Evolutionary conservation across 345 rosid genomes (phyloP).

Genomic region (Citrus mangshanensis): DNA sequence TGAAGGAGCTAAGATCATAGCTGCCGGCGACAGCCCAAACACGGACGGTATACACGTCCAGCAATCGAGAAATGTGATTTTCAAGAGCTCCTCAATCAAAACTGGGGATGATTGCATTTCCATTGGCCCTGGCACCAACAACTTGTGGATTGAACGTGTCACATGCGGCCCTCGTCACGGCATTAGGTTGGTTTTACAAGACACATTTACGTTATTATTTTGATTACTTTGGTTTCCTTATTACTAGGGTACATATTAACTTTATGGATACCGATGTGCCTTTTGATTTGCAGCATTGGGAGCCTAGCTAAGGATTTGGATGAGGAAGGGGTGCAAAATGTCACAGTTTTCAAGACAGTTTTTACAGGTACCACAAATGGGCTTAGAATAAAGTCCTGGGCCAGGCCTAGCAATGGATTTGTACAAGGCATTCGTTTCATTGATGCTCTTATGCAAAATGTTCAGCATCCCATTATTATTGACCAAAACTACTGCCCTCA

Average conservation of each 20-base stretch:
- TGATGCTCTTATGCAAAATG: slow-evolving; percentile 40
- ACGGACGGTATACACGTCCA: slow-evolving; percentile 33
- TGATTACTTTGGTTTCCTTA: too few species aligned
- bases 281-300: slow-evolving; percentile 46
- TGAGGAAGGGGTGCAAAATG: slow-evolving; percentile 54
- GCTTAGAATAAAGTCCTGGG: slow-evolving; percentile 67
- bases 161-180: slow-evolving; percentile 37
- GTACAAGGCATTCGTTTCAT: slow-evolving; percentile 42
- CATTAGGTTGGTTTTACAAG: slow-evolving; percentile 19
- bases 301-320: slow-evolving; percentile 42
- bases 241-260: too few species aligned
- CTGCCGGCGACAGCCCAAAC: slow-evolving; percentile 27
- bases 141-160: slow-evolving; percentile 24
- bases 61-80: slow-evolving; percentile 13
- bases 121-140: slow-evolving; percentile 22
- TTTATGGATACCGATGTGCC: too few species aligned
- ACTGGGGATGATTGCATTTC: slow-evolving; percentile 36
- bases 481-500: slow-evolving; percentile 68
- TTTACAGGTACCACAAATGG: slow-evolving; percentile 53
- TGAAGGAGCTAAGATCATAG: slow-evolving; percentile 4
- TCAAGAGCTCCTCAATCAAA: slow-evolving; percentile 10
- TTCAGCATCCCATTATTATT: slow-evolving; percentile 45
- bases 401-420: slow-evolving; percentile 56
- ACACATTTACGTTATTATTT: too few species aligned
- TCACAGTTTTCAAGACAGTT: slow-evolving; percentile 33